These are phyloP conservation scores for Effrenium voratum DNA, from an alignment of 73 alveolate genomes.

Conservation along the genomic window DNA sequence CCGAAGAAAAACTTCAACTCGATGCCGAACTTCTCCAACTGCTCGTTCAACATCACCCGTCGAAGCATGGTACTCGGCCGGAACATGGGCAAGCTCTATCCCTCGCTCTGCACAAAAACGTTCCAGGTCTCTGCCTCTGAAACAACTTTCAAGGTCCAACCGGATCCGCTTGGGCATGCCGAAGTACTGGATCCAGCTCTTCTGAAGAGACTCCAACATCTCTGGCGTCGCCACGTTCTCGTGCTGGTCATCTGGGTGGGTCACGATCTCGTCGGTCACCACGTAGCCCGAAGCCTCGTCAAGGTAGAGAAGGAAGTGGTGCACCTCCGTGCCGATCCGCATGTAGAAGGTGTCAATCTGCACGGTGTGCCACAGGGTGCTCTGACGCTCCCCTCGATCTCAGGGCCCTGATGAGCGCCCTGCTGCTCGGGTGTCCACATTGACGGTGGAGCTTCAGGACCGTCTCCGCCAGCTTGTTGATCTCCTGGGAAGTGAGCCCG, in stretches of 20 bases:
- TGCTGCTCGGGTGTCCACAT: conserved; percentile 45
- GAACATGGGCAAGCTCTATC: background rate
- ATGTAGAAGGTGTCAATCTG: background rate
- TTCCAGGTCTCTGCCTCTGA: background rate
- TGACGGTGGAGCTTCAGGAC: conserved; percentile 10
- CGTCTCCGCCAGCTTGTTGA: background rate
- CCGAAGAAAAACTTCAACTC: background rate
- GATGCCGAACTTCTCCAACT: background rate
- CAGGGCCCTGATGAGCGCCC: background rate
- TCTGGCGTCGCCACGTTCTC: background rate
- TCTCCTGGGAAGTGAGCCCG: background rate
- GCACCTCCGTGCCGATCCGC: background rate
- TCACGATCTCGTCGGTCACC: background rate
- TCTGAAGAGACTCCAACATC: background rate
- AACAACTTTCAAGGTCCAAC: conserved; percentile 21
- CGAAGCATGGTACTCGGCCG: background rate
- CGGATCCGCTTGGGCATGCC: background rate
- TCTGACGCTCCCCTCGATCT: background rate
- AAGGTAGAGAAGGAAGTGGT: conserved; percentile 20
- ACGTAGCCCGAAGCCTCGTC: conserved; percentile 45
- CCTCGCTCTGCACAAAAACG: background rate
- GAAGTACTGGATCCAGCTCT: conserved; percentile 27
- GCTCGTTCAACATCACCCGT: background rate
- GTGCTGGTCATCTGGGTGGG: background rate
- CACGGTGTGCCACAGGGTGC: background rate